Evolutionary conservation across 2,329 filamentous ascomycete genomes (phyloP).

Genomic region (Colletotrichum acutatum): DNA sequence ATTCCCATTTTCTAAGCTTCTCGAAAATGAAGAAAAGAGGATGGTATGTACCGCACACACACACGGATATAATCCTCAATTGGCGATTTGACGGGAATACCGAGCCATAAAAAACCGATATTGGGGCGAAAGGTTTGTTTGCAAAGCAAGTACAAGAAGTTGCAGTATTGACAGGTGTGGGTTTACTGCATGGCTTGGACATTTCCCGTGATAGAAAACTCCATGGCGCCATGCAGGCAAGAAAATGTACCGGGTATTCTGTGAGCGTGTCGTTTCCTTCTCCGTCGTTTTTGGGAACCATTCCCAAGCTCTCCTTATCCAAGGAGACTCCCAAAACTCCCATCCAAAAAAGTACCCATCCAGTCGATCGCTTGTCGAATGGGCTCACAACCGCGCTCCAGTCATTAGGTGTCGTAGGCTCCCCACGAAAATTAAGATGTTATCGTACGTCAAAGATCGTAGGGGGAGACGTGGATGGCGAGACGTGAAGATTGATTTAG

Average conservation of each 20-base stretch:
- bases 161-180: slow-evolving; percentile 41
- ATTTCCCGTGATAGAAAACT: slow-evolving; percentile 43
- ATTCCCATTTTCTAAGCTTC: slow-evolving; percentile 24
- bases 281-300: slow-evolving; percentile 38
- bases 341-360: slow-evolving; percentile 40
- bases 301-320: slow-evolving; percentile 42
- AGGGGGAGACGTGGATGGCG: slow-evolving; percentile 49
- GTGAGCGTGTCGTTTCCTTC: slow-evolving; percentile 45
- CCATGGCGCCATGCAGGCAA: slow-evolving; percentile 49
- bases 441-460: slow-evolving; percentile 55
- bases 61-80: slow-evolving; percentile 41
- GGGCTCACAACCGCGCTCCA: slow-evolving; percentile 46
- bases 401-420: slow-evolving; percentile 51
- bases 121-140: slow-evolving; percentile 27
- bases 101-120: slow-evolving; percentile 41
- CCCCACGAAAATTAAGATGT: slow-evolving; percentile 51
- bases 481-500: slow-evolving; percentile 59
- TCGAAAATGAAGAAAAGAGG: slow-evolving; percentile 9
- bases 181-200: slow-evolving; percentile 44
- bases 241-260: slow-evolving; percentile 42
- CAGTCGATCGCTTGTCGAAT: slow-evolving; percentile 42
- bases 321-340: slow-evolving; percentile 18
- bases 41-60: slow-evolving; percentile 37
- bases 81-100: slow-evolving; percentile 14
- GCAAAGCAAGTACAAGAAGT: slow-evolving; percentile 57